These are phyloP conservation scores for Amphibolis antarctica DNA, from an alignment of 106 monocot genomes.

Conservation along the genomic window DNA sequence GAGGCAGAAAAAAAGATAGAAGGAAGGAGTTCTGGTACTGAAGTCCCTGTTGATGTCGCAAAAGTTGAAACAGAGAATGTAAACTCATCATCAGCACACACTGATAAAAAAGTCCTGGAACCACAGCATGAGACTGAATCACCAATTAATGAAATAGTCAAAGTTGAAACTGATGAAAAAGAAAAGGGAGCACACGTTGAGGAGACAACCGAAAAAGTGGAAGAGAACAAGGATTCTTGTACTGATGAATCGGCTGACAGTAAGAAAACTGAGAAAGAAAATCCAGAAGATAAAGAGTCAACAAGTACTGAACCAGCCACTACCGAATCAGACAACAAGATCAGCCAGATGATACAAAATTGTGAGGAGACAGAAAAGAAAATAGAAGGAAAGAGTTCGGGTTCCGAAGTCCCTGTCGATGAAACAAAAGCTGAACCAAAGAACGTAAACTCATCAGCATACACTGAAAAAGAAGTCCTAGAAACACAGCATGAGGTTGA, in stretches of 20 bases:
- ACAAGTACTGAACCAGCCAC: no score
- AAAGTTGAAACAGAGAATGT: not conserved
- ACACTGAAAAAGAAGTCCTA: not conserved
- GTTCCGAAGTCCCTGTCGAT: not conserved
- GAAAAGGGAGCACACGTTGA: not conserved
- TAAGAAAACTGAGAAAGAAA: no score
- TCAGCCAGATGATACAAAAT: no score
- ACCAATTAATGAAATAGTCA: no score
- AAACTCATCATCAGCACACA: not conserved
- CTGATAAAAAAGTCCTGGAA: not conserved
- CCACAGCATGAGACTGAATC: no score
- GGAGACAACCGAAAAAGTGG: not conserved
- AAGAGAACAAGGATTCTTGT: not conserved
- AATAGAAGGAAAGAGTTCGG: not conserved
- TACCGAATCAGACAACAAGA: no score
- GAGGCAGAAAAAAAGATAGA: not conserved
- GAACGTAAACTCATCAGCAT: not conserved
- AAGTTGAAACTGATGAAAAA: not conserved
- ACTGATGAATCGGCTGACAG: no score
- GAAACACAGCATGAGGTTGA: no score
- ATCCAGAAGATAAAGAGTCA: no score
- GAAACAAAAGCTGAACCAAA: not conserved
- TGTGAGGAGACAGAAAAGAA: not conserved
- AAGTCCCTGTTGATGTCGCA: not conserved
- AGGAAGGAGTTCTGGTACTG: not conserved